Conservation (phyloP, 2,329 filamentous ascomycete genomes). For the Dactylellina haptotyla region DNA sequence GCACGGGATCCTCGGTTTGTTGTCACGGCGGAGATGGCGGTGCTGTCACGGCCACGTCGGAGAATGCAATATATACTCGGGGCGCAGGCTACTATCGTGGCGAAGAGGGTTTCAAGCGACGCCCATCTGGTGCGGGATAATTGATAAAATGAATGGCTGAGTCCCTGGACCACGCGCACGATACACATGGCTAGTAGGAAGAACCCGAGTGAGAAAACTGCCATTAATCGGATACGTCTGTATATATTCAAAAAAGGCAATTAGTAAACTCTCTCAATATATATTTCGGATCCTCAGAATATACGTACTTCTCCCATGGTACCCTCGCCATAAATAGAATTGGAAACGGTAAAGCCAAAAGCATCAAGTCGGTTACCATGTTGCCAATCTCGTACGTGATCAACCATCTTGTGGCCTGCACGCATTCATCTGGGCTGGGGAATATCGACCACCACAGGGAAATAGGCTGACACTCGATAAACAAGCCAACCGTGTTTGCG, state of each 20-base stretch:
- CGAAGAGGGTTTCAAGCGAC: constrained; percentile 38
- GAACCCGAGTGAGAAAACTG: constrained; percentile 40
- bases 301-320: constrained; percentile 37
- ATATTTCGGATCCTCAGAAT: not conserved
- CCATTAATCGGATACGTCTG: constrained; percentile 23
- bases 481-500: not conserved
- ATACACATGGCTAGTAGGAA: constrained; percentile 37
- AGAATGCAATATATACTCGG: constrained; percentile 46
- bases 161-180: constrained; percentile 37
- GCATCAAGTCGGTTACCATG: constrained; percentile 37
- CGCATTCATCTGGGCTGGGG: constrained; percentile 27
- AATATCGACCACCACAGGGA: constrained; percentile 35
- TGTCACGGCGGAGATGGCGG: not conserved
- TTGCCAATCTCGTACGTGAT: constrained; percentile 46
- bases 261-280: too few relatives aligned
- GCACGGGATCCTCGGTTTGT: not conserved
- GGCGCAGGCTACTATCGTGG: constrained; percentile 32
- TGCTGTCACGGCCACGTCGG: constrained; percentile 15
- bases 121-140: constrained; percentile 37
- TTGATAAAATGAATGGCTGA: constrained; percentile 14
- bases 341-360: constrained; percentile 41
- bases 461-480: constrained; percentile 34
- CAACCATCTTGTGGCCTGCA: constrained; percentile 43
- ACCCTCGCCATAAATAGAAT: constrained; percentile 43
- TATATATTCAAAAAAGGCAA: not conserved